These are phyloP conservation scores for Fusarium guadeloupense DNA, from an alignment of 2,329 filamentous ascomycete genomes.

Conservation along the genomic window DNA sequence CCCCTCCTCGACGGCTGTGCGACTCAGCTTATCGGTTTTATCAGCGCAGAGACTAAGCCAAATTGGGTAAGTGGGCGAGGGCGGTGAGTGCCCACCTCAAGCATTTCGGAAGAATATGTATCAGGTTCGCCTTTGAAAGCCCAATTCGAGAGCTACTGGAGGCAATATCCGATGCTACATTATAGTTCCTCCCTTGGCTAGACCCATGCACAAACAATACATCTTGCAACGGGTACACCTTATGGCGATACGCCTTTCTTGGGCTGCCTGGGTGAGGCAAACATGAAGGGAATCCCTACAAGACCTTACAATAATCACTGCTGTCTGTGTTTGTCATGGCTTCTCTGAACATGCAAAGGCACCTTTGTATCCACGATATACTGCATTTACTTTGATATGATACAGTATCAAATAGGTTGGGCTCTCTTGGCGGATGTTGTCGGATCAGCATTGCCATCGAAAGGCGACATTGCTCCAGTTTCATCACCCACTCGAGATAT, in stretches of 20 bases:
- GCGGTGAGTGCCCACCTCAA: slow-evolving; percentile 43
- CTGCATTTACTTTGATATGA: too few species aligned
- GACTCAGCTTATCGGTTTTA: slow-evolving; percentile 49
- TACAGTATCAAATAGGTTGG: too few species aligned
- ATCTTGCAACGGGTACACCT: slow-evolving; percentile 20
- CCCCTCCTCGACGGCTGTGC: slow-evolving; percentile 25
- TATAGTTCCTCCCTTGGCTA: slow-evolving; percentile 26
- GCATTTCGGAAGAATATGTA: background rate
- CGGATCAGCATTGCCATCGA: slow-evolving; percentile 21
- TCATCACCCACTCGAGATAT: slow-evolving; percentile 25
- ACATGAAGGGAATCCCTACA: background rate
- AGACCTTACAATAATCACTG: too few species aligned
- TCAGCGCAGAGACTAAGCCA: slow-evolving; percentile 37
- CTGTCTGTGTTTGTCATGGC: too few species aligned
- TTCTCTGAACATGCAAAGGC: too few species aligned
- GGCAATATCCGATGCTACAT: slow-evolving; percentile 30
- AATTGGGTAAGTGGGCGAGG: slow-evolving; percentile 30
- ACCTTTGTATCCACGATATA: too few species aligned
- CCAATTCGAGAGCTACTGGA: slow-evolving; percentile 18
- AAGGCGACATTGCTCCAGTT: slow-evolving; percentile 19
- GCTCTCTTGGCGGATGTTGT: slow-evolving; percentile 31
- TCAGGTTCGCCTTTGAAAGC: slow-evolving; percentile 23
- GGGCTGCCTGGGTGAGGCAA: slow-evolving; percentile 12
- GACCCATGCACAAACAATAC: slow-evolving; percentile 38
- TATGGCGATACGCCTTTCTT: slow-evolving; percentile 25